These are phyloP conservation scores for Arthrobotrys sphaeroides DNA, from an alignment of 2,329 filamentous ascomycete species.

Conservation along the genomic window DNA sequence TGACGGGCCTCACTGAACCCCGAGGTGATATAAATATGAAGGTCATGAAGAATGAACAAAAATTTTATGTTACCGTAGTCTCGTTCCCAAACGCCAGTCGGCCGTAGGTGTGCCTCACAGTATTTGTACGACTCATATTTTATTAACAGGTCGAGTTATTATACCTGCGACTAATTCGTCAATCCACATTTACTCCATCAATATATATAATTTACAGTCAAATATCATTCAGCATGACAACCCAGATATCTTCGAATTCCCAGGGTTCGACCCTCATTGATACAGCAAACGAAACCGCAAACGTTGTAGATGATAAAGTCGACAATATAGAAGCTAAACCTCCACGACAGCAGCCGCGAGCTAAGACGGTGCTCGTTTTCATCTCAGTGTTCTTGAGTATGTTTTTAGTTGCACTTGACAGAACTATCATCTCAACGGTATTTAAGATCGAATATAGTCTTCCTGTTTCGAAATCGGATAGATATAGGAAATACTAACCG, in stretches of 20 bases:
- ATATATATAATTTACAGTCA: no score
- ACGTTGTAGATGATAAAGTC: neutral
- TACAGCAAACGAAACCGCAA: neutral
- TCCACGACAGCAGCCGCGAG: neutral
- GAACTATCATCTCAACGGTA: conserved; percentile 66
- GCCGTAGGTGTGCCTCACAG: no score
- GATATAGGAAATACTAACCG: conserved; percentile 61
- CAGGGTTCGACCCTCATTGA: neutral
- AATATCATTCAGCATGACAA: no score
- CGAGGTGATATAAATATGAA: neutral
- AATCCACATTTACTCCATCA: no score
- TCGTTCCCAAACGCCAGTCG: no score
- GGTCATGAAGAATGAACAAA: no score
- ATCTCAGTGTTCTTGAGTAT: conserved; percentile 67
- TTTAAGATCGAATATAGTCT: neutral
- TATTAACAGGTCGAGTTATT: no score
- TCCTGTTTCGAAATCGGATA: neutral
- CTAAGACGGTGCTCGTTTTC: conserved; percentile 61
- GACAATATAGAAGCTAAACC: neutral
- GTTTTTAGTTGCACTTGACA: conserved; percentile 69
- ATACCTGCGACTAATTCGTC: no score
- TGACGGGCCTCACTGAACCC: neutral
- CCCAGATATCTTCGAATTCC: no score
- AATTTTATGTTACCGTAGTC: no score
- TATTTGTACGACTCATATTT: no score